A percentile compares a stretch with the other conserved stretches of the same genome.
phyloP scores from a whole-genome alignment of 2,329 filamentous ascomycete genomes.

The Fusarium tanahbumbuense region DNA sequence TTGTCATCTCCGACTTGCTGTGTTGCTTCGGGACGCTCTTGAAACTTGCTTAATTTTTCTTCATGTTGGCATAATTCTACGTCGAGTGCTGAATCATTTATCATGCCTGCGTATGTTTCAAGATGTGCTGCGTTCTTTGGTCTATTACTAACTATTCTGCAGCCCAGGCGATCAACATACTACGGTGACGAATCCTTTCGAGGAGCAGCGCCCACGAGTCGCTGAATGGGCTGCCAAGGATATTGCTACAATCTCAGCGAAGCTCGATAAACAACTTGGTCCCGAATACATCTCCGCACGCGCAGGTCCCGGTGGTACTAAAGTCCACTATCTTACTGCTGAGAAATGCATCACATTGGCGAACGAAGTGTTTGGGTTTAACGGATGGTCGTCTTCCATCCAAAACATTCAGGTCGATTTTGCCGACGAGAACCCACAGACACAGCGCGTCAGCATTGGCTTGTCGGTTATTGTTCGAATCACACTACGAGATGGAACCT shows the following conservation, averaged over 20 bases:
- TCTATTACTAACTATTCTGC: conserved; percentile 37
- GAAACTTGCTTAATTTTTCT: conserved; percentile 14
- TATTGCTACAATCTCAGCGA: conserved; percentile 86
- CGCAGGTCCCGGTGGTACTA: conserved; percentile 83
- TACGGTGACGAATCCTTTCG: conserved; percentile 79
- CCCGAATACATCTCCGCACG: conserved; percentile 95
- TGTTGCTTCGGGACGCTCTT: neutral
- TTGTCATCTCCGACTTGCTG: neutral
- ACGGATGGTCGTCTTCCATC: conserved; percentile 97
- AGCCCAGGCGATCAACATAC: conserved; percentile 76
- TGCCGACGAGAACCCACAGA: conserved; percentile 85
- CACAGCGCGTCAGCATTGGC: conserved; percentile 83
- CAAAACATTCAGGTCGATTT: conserved; percentile 96
- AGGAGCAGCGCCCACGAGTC: conserved; percentile 75
- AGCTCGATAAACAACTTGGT: conserved; percentile 91
- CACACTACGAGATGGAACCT: conserved; percentile 92
- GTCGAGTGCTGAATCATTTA: conserved; percentile 30
- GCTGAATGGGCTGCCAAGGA: conserved; percentile 89
- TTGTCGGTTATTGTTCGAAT: conserved; percentile 91
- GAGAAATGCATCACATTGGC: conserved; percentile 97
- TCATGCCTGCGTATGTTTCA: conserved; percentile 59
- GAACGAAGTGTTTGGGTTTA: conserved; percentile 96
- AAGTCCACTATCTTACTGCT: conserved; percentile 93
- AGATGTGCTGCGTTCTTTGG: conserved; percentile 21
- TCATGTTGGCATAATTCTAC: conserved; percentile 43